Evolutionary conservation across 257 asterid species (phyloP), one percentile per base, ranked within the genome.

Genomic region (Catharanthus roseus): DNA sequence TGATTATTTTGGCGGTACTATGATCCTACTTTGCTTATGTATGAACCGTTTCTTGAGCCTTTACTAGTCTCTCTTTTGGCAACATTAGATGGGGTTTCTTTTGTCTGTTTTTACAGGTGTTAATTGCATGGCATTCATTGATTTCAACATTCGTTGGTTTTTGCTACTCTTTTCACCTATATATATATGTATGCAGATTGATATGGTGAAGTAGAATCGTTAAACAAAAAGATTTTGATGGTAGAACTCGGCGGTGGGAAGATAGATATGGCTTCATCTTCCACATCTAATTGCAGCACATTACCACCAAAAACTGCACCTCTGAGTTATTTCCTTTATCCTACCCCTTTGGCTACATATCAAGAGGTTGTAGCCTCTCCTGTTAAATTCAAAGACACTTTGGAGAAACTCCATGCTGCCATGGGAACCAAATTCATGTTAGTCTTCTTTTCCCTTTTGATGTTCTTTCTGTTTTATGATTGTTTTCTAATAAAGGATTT

Each of bases 371-470:
- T 81, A 2, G 75, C 79, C 72, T 88, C 93, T 1, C 82, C 81
- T 21, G 77, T 79, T 28, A 50, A 75, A 0, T 93, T 93, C 81
- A 73, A 82, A 81, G 86, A 83, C 47, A 81, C 96, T 54, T 65
- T 93, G 79, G 86, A 85, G 85, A 86, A 86, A 77, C 86, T 89
- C 63, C 99, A 93, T 74, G 79, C 82, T 74, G 75, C 80, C 31
- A 89, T 91, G 97, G 88, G 85, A 42, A 88, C 95, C 74, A 93
- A 93, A 68, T 93, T 89, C 89, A 93, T 85, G 99, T 93, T 82
- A 85, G 90, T 34, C 62, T 69, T 47, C 4, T 68, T 66, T 75
- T n/a, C 60, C 36, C 7, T 7, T 50, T 47, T 44, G 42, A n/a
- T n/a, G n/a, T n/a, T 41, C 55, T 15, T n/a, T 12, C 62, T 53